These are phyloP conservation scores for Rutstroemia sp. DNA, from an alignment of 2,329 filamentous ascomycete species.

Conservation along the genomic window DNA sequence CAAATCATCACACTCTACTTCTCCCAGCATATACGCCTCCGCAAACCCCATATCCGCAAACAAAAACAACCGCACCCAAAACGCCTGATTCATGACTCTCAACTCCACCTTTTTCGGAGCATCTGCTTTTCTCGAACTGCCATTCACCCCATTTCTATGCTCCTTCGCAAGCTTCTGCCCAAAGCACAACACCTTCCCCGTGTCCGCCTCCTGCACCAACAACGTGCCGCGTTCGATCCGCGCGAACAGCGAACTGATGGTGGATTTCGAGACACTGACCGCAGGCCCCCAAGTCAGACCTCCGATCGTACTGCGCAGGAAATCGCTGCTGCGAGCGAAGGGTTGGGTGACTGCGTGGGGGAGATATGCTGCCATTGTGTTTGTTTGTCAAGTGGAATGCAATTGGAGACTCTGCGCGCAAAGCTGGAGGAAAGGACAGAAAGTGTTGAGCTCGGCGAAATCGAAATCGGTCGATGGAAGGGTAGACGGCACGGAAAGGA, in stretches of 20 bases:
- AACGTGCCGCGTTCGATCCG: slow-evolving; percentile 42
- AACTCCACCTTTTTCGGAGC: slow-evolving; percentile 43
- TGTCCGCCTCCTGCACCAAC: slow-evolving; percentile 40
- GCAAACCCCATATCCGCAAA: slow-evolving; percentile 70
- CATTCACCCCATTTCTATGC: slow-evolving; percentile 27
- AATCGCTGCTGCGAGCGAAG: slow-evolving; percentile 32
- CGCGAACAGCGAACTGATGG: slow-evolving; percentile 38
- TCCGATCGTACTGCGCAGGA: slow-evolving; percentile 35
- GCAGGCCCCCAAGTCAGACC: slow-evolving; percentile 35
- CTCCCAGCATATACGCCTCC: slow-evolving; percentile 61
- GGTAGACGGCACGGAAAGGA: no score
- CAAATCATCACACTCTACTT: slow-evolving; percentile 59
- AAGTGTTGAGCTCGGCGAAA: no score
- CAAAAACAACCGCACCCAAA: slow-evolving; percentile 62
- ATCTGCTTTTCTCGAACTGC: slow-evolving; percentile 32
- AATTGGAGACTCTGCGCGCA: neutral
- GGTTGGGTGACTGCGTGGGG: slow-evolving; percentile 33
- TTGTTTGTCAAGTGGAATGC: no score
- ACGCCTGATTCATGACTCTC: slow-evolving; percentile 55
- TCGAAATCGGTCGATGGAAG: no score
- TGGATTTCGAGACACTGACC: slow-evolving; percentile 36
- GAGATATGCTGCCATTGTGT: slow-evolving; percentile 29
- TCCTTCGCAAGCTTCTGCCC: slow-evolving; percentile 39
- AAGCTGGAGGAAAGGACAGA: no score
- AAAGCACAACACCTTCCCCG: slow-evolving; percentile 35